Percentiles rank a stretch among this genome's conserved stretches.
Conservation (phyloP, 2,329 filamentous ascomycete genomes). For the Calonectria pseudoturangicola region DNA sequence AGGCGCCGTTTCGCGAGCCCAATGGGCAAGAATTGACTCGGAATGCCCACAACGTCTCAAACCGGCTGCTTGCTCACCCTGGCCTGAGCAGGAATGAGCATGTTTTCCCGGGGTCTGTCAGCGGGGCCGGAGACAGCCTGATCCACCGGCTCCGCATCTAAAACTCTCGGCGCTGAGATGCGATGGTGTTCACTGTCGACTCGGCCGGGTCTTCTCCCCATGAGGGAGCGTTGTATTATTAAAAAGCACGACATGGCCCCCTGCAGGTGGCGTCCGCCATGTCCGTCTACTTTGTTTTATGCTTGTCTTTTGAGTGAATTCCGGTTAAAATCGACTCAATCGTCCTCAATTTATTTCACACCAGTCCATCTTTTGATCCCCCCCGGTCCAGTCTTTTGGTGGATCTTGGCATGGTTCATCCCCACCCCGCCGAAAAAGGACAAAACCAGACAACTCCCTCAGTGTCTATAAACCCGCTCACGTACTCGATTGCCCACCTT, state of each 20-base stretch:
- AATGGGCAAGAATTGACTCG: slow-evolving; percentile 12
- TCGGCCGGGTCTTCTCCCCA: slow-evolving; percentile 27
- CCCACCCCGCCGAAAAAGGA: slow-evolving; percentile 28
- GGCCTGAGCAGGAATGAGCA: slow-evolving; percentile 62
- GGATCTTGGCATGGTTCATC: slow-evolving; percentile 29
- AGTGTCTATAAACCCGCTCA: slow-evolving; percentile 36
- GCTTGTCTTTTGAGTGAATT: slow-evolving; percentile 13
- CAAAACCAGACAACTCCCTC: slow-evolving; percentile 32
- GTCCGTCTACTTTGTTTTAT: slow-evolving; percentile 12
- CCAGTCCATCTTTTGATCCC: slow-evolving; percentile 23
- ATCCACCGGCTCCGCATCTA: slow-evolving; percentile 37
- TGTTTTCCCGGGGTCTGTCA: slow-evolving; percentile 56
- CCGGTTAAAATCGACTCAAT: slow-evolving; percentile 50
- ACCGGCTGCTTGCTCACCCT: slow-evolving; percentile 17
- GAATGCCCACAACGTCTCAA: slow-evolving; percentile 23
- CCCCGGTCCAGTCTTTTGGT: slow-evolving; percentile 19
- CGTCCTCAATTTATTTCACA: slow-evolving; percentile 45
- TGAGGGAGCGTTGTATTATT: slow-evolving; percentile 13
- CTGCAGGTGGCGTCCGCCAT: slow-evolving; percentile 24
- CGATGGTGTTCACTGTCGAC: background rate
- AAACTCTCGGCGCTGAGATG: slow-evolving; percentile 26
- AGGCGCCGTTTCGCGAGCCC: background rate
- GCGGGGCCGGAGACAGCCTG: slow-evolving; percentile 35
- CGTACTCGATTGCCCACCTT: slow-evolving; percentile 11
- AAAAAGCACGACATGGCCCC: background rate